Base-by-base conservation (phyloP, 768 basidiomycete genomes). In the Leccinum imitatum region DNA sequence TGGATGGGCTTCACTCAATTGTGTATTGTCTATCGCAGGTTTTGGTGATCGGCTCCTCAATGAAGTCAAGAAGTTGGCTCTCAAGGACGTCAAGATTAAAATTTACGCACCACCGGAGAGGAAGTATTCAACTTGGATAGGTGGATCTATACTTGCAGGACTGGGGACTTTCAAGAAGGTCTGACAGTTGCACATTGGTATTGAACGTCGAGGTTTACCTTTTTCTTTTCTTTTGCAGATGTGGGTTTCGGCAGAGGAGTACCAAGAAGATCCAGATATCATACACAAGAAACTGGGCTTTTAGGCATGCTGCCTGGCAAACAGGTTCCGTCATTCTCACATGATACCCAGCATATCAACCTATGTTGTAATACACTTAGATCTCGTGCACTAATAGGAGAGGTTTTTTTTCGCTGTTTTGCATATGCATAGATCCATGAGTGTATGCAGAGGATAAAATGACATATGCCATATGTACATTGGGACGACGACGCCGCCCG, bases 181-280 rank as follows among this genome's bases (percentile, higher is more conserved):
- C 58, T 57, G 71, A 6, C 25, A 4, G 27, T 54, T 41, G 54
- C 39, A 25, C 47, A 15, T 35, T 15, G 9, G 11, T 39, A 48
- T 59, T 39, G 54, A 50, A 33, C 25, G 44, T 48, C 44, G 11
- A 2, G 10, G 21, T 50, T 69, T 57, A 65, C 39, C 17, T 48
- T 64, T 53, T 31, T 65, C 65, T 54, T 37, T 37, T 46, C 19
- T 19, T 46, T 53, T 31, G 56, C 59, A 97, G 94, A 98, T 99
- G 96, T 99, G 97, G 96, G 93, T 99, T 54, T 95, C 94, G 50
- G 95, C 95, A 41, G 96, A 99, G 76, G 97, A 98, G 76, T 98
- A 98, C 72, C 94, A 97, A 76, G 96, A 99, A 75, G 96, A 98
- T 76, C 95, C 96, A 57, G 95, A 98, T 70, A 91, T 98, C 69